These are phyloP conservation scores for Aspergillus melleus DNA, from an alignment of 2,329 filamentous ascomycete genomes.

Conservation along the genomic window DNA sequence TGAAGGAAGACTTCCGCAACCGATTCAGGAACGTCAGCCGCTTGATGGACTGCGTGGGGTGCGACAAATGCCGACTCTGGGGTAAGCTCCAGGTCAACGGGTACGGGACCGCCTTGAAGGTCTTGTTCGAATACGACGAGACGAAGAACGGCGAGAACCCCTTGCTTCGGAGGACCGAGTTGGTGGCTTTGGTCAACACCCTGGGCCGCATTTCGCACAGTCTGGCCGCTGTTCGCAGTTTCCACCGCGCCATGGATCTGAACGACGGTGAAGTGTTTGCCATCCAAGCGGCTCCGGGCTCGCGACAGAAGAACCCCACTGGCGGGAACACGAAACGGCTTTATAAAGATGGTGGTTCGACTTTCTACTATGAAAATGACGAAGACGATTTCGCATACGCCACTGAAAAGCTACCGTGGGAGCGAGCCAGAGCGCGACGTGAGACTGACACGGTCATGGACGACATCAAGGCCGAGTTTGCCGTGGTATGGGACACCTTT, in stretches of 20 bases:
- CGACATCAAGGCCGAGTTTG: conserved; percentile 63
- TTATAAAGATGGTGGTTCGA: conserved; percentile 35
- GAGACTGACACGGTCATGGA: conserved; percentile 54
- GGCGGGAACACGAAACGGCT: conserved; percentile 18
- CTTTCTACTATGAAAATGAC: conserved; percentile 41
- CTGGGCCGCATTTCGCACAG: conserved; percentile 83
- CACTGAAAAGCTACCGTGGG: conserved; percentile 34
- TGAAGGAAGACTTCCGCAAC: conserved; percentile 97
- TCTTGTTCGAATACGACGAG: conserved; percentile 89
- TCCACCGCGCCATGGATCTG: conserved; percentile 55
- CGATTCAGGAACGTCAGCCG: conserved; percentile 96
- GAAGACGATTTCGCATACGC: conserved; percentile 40
- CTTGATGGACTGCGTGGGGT: conserved; percentile 97
- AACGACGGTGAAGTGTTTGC: conserved; percentile 34
- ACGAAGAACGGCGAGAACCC: conserved; percentile 64
- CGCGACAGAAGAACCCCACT: conserved; percentile 23
- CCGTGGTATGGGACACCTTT: conserved; percentile 61
- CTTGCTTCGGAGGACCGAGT: conserved; percentile 78
- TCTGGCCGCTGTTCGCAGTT: conserved; percentile 71
- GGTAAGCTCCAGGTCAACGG: conserved; percentile 94
- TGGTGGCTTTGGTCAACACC: conserved; percentile 94
- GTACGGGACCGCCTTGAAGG: conserved; percentile 91
- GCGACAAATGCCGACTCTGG: conserved; percentile 98
- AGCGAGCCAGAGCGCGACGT: conserved; percentile 22
- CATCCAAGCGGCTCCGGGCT: conserved; percentile 26